Base-by-base conservation (phyloP, 768 basidiomycete species). In the Tremella mesenterica region DNA sequence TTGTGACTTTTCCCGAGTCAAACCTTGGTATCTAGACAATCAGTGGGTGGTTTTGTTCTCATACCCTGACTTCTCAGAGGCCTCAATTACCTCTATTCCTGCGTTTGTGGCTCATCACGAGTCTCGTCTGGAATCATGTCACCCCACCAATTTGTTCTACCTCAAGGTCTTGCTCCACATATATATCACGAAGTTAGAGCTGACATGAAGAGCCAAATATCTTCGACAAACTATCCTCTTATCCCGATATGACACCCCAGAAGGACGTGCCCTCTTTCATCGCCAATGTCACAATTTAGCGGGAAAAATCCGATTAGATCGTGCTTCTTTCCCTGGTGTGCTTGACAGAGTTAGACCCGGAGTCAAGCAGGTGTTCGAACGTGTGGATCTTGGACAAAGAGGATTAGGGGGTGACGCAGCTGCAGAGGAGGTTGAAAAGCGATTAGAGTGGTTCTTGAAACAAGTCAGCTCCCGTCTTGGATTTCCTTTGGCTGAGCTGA, bases 11-110 rank as follows among this genome's bases (percentile, higher is more conserved):
- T 93, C 91, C 9, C 83, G 95, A 10, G 86, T 97, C 64, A 97
- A 95, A 74, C 88, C 90, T 0, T 97, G 95, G 95, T 95, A 92
- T 72, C 80, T 97, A 10, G 93, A 97, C 61, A 86, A 85, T 69
- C 81, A 89, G 92, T 95, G 74, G 67, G 88, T 76, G 10, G 41
- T 34, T 12, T 26, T 12, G 21, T 44, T 27, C 21, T 14, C 12
- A 20, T n/a, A 13, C 23, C 10, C 30, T 25, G 31, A 28, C 18
- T 14, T 14, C 4, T 5, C 23, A 23, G 14, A 5, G 5, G 23
- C 4, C 14, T 41, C n/a, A 16, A 41, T 41, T 23, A 41, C n/a
- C 38, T 41, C 38, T n/a, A n/a, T n/a, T n/a, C n/a, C n/a, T n/a
- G n/a, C n/a, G n/a, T n/a, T n/a, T n/a, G 20, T 27, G 36, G 23